A percentile compares a stretch with the other conserved stretches of the same genome.
Evolutionary conservation across 129 eudicot genomes (phyloP).

Genomic region (Arctium minus): DNA sequence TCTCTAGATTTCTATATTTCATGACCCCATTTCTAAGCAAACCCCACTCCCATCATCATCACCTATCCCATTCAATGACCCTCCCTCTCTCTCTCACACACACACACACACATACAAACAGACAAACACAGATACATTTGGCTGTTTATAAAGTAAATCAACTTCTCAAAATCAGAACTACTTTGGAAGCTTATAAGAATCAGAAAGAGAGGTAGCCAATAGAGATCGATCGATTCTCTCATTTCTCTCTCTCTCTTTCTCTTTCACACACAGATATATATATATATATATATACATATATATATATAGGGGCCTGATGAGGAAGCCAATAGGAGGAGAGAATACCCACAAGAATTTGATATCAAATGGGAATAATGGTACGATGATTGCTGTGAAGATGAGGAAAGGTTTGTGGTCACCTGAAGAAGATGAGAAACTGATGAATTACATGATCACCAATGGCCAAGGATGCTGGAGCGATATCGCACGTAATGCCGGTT

Average conservation of each 20-base stretch:
- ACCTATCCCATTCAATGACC: conserved; percentile 33
- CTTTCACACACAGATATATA: conserved; percentile 2
- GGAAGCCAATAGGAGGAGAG: conserved; percentile 55
- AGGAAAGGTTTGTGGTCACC: conserved; percentile 91
- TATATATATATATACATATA: background rate
- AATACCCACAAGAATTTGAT: conserved; percentile 2
- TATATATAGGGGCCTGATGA: conserved; percentile 28
- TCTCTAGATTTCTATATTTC: background rate
- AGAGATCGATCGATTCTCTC: conserved; percentile 1
- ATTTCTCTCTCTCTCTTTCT: background rate
- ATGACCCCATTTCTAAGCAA: conserved; percentile 84
- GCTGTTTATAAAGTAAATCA: conserved; percentile 51
- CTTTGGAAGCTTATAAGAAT: conserved; percentile 22
- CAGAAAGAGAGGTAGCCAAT: background rate
- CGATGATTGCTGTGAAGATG: conserved; percentile 31
- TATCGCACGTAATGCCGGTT: conserved; percentile 81
- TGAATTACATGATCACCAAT: conserved; percentile 66
- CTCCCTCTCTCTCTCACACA: conserved; percentile 12
- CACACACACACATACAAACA: conserved; percentile 1
- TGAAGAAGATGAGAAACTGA: conserved; percentile 78
- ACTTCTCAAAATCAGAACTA: conserved; percentile 46
- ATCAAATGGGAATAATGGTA: conserved; percentile 3
- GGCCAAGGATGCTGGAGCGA: conserved; percentile 96
- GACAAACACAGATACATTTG: conserved; percentile 31
- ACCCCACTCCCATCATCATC: conserved; percentile 66